These are phyloP conservation scores for Coniochaeta sp. DNA, from an alignment of 2,329 filamentous ascomycete species.

Conservation along the genomic window DNA sequence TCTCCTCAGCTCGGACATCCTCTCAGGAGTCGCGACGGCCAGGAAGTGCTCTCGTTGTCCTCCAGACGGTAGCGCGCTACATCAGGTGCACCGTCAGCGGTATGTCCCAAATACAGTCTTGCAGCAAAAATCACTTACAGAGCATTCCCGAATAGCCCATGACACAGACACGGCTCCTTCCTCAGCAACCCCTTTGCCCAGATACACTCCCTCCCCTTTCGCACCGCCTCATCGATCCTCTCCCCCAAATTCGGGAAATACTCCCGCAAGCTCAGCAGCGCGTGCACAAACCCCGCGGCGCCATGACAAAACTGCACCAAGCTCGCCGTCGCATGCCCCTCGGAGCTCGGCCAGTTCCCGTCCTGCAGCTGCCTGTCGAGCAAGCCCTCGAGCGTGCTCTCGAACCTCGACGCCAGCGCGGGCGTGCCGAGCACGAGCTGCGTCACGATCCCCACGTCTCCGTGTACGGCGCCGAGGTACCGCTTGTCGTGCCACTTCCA, in stretches of 20 bases:
- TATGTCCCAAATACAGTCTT: background rate
- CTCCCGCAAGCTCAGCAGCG: slow-evolving; percentile 40
- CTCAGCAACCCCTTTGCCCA: slow-evolving; percentile 46
- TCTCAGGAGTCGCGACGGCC: slow-evolving; percentile 45
- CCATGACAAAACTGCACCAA: slow-evolving; percentile 57
- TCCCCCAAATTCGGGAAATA: slow-evolving; percentile 42
- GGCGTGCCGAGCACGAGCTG: slow-evolving; percentile 57
- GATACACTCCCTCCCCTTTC: slow-evolving; percentile 40
- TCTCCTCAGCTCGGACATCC: slow-evolving; percentile 33
- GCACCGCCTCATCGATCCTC: slow-evolving; percentile 41
- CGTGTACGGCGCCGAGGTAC: slow-evolving; percentile 62
- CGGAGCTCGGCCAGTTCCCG: slow-evolving; percentile 20
- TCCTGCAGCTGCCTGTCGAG: slow-evolving; percentile 48
- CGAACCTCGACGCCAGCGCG: slow-evolving; percentile 44
- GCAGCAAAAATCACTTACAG: slow-evolving; percentile 34
- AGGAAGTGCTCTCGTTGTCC: slow-evolving; percentile 41
- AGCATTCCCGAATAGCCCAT: slow-evolving; percentile 53
- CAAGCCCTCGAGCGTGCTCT: slow-evolving; percentile 44
- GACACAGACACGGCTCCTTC: slow-evolving; percentile 55
- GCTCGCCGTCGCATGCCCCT: slow-evolving; percentile 6
- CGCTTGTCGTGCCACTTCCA: slow-evolving; percentile 60
- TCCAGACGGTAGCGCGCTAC: slow-evolving; percentile 13
- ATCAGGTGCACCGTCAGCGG: background rate
- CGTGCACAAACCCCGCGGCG: slow-evolving; percentile 48
- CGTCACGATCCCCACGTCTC: slow-evolving; percentile 63